These are phyloP conservation scores for Fraxinus sp. DNA, from an alignment of 305 asterid genomes.

Conservation along the genomic window DNA sequence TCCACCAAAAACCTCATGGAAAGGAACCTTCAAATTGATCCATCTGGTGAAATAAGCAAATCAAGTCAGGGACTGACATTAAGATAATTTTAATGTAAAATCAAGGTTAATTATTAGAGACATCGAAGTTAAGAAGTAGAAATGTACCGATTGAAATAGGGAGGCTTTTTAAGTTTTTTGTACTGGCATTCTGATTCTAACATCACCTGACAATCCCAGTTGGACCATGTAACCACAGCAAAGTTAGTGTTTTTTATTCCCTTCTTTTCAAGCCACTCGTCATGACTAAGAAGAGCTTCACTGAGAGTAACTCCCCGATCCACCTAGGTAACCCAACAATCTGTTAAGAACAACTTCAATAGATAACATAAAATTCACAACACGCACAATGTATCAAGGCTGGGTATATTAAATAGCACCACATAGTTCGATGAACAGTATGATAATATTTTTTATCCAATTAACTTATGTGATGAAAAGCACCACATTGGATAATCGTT, in stretches of 20 bases:
- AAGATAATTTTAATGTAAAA: not conserved
- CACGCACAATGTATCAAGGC: not conserved
- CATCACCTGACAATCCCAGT: conserved; percentile 95
- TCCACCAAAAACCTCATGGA: conserved; percentile 68
- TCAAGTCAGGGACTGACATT: conserved; percentile 9
- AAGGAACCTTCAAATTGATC: conserved; percentile 86
- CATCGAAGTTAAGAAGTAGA: not conserved
- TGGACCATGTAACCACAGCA: conserved; percentile 88
- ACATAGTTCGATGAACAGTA: not conserved
- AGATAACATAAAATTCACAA: not conserved
- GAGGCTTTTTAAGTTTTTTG: conserved; percentile 53
- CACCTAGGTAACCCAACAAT: conserved; percentile 45
- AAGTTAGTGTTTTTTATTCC: conserved; percentile 77
- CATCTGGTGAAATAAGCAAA: conserved; percentile 43
- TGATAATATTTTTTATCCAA: not conserved
- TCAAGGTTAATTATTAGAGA: not conserved
- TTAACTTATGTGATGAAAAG: not conserved
- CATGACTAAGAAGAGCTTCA: conserved; percentile 83
- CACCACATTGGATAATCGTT: not conserved
- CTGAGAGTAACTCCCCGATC: conserved; percentile 75
- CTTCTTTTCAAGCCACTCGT: conserved; percentile 80
- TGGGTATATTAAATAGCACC: not conserved
- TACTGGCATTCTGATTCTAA: conserved; percentile 58
- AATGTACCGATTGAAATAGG: conserved; percentile 52
- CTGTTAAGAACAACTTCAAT: not conserved